Percentiles rank a stretch among this genome's conserved stretches.
Conservation (phyloP, 306 rosid genomes). For the Hippophae tibetana region DNA sequence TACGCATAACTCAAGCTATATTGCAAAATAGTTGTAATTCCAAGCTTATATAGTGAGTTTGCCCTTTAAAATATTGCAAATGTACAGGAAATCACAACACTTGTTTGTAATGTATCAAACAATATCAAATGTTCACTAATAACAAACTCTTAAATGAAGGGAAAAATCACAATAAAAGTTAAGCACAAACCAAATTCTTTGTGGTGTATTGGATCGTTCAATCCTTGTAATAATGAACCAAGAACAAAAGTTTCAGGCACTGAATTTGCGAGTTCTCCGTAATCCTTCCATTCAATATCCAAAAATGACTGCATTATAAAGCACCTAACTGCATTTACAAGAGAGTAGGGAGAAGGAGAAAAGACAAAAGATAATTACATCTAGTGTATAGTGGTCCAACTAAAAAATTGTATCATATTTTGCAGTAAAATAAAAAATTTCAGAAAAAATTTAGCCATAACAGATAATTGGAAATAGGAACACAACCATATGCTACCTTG, state of each 20-base stretch:
- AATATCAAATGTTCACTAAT: slow-evolving; percentile 14
- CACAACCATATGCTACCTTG: slow-evolving; percentile 41
- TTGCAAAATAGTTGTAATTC: no score
- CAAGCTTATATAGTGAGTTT: no score
- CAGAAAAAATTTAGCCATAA: slow-evolving; percentile 12
- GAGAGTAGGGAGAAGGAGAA: not conserved
- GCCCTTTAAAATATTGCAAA: no score
- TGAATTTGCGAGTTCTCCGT: slow-evolving; percentile 43
- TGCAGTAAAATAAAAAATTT: slow-evolving; percentile 2
- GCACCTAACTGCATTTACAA: slow-evolving; percentile 75
- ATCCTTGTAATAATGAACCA: slow-evolving; percentile 71
- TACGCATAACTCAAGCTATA: no score
- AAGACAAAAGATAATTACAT: slow-evolving; percentile 14
- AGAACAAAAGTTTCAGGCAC: slow-evolving; percentile 71
- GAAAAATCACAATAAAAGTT: not conserved
- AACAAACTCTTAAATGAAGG: slow-evolving; percentile 12
- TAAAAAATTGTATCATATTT: slow-evolving; percentile 9
- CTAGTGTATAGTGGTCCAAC: not conserved
- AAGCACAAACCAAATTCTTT: slow-evolving; percentile 70
- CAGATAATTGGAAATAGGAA: slow-evolving; percentile 12
- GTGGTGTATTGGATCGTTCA: slow-evolving; percentile 90
- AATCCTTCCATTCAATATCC: slow-evolving; percentile 52
- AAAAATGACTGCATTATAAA: slow-evolving; percentile 85
- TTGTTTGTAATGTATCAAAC: slow-evolving; percentile 4
- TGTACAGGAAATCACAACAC: no score